A percentile compares a stretch with the other conserved stretches of the same genome.
These are phyloP conservation scores for Phanerochaete carnosa DNA, from an alignment of 768 basidiomycete genomes.

Conservation along the genomic window DNA sequence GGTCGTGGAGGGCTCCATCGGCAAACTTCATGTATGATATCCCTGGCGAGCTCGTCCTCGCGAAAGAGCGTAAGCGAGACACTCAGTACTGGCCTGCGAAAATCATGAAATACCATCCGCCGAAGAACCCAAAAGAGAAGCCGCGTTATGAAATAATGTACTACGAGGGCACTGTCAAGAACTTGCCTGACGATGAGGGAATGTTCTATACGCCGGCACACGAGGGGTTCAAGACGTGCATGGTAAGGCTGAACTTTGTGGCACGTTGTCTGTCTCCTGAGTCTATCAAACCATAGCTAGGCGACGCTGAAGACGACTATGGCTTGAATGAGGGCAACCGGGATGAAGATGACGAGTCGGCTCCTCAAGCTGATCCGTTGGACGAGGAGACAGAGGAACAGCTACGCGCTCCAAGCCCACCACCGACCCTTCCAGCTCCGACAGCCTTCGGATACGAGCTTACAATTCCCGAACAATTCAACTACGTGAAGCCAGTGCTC, in stretches of 20 bases:
- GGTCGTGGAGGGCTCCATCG: slow-evolving; percentile 38
- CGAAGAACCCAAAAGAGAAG: slow-evolving; percentile 32
- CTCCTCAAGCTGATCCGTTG: slow-evolving; percentile 12
- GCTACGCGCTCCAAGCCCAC: slow-evolving; percentile 38
- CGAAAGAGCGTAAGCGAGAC: slow-evolving; percentile 35
- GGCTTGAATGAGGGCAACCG: slow-evolving; percentile 25
- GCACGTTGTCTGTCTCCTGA: background rate
- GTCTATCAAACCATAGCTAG: slow-evolving; percentile 39
- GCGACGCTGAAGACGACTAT: slow-evolving; percentile 51
- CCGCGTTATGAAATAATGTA: slow-evolving; percentile 57
- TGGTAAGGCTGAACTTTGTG: slow-evolving; percentile 32
- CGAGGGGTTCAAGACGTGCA: slow-evolving; percentile 60
- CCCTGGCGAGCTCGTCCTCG: slow-evolving; percentile 67
- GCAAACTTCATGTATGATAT: slow-evolving; percentile 42
- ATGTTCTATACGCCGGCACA: slow-evolving; percentile 59
- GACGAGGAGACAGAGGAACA: slow-evolving; percentile 19
- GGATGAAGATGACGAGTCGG: slow-evolving; percentile 23
- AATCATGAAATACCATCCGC: slow-evolving; percentile 49
- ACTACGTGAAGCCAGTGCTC: slow-evolving; percentile 63
- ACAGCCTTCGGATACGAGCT: slow-evolving; percentile 43
- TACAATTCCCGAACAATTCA: slow-evolving; percentile 55
- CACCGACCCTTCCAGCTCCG: slow-evolving; percentile 38
- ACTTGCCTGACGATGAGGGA: slow-evolving; percentile 38
- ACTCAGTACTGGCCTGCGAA: slow-evolving; percentile 65
- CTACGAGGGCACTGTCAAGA: slow-evolving; percentile 45